Evolutionary conservation across 495 filamentous ascomycete genomes (phyloP), one percentile per base, ranked within the genome.

Genomic region (Hypoxylon intermedium): DNA sequence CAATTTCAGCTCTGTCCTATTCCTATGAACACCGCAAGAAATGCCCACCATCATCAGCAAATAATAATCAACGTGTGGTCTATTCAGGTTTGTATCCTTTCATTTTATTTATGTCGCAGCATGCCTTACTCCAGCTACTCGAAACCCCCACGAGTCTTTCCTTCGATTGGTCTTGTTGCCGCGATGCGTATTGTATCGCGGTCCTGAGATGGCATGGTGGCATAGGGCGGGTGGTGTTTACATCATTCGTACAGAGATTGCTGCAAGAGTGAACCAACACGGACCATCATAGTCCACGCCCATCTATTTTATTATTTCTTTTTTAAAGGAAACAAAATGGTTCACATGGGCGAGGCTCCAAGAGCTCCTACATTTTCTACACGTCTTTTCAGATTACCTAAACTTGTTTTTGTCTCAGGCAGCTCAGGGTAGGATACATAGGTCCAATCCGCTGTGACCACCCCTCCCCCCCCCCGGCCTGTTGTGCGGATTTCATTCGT

Each of bases 201-300:
- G 66, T 65, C 60, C 67, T 64, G 72, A 78, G 77, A 73, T 75
- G 77, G 74, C 71, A 76, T 76, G 74, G 66, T 53, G 47, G 53
- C 42, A 44, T 31, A 53, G 54, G 61, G 54, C 55, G 47, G 69
- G 69, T 30, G 68, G 57, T 67, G 66, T 57, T 68, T 55, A 43
- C 53, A 63, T 61, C 63, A 31, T 62, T 46, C 41, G 67, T 66
- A 23, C 26, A 51, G 56, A 55, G 64, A 60, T 44, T 52, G 71
- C 65, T 82, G 79, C 78, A 70, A 82, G 71, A 82, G 20, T 51
- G 68, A 78, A 54, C 6, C 12, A 52, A 41, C 52, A 42, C 48
- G 79, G 77, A 72, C 79, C 79, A 75, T 82, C 79, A 82, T 82
- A 82, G 79, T 82, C 79, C 79, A 65, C 69, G 74, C 70, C 76